Evolutionary conservation across 2,329 filamentous ascomycete genomes (phyloP).

Genomic region (Nothophoma quercina): DNA sequence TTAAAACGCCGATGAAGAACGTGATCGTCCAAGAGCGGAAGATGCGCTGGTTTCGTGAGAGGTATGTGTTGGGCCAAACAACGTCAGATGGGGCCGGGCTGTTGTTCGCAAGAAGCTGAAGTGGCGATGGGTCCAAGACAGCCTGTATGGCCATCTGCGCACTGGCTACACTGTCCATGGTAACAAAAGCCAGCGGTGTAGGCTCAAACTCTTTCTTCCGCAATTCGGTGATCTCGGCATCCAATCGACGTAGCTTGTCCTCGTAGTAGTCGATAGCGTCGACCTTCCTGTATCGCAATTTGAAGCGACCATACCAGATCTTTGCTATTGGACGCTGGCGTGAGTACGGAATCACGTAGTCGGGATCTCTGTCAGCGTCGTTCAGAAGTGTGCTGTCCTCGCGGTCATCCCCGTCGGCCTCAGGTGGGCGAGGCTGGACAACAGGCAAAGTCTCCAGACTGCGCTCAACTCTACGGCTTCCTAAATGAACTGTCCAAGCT

Average conservation of each 20-base stretch:
- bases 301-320: slow-evolving; percentile 80
- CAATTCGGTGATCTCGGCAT: slow-evolving; percentile 74
- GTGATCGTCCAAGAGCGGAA: slow-evolving; percentile 85
- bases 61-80: slow-evolving; percentile 94
- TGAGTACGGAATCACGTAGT: slow-evolving; percentile 55
- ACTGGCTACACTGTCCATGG: slow-evolving; percentile 93
- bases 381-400: slow-evolving; percentile 69
- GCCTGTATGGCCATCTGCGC: slow-evolving; percentile 96
- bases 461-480: slow-evolving; percentile 60
- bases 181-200: slow-evolving; percentile 90
- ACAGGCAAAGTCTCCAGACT: slow-evolving; percentile 60
- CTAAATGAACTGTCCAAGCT: slow-evolving; percentile 80
- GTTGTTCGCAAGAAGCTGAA: slow-evolving; percentile 82
- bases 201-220: slow-evolving; percentile 79
- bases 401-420: slow-evolving; percentile 36
- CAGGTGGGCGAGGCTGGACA: slow-evolving; percentile 54
- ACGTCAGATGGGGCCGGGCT: slow-evolving; percentile 90
- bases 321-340: slow-evolving; percentile 70
- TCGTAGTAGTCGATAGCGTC: slow-evolving; percentile 97
- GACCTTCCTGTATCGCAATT: slow-evolving; percentile 73
- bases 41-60: slow-evolving; percentile 76
- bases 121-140: slow-evolving; percentile 87
- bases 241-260: slow-evolving; percentile 79
- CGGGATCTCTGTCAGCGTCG: slow-evolving; percentile 47
- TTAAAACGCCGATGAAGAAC: slow-evolving; percentile 79